A percentile compares a stretch with the other conserved stretches of the same genome.
Conservation (phyloP, 495 filamentous ascomycete species). For the Aspergillus affinis region DNA sequence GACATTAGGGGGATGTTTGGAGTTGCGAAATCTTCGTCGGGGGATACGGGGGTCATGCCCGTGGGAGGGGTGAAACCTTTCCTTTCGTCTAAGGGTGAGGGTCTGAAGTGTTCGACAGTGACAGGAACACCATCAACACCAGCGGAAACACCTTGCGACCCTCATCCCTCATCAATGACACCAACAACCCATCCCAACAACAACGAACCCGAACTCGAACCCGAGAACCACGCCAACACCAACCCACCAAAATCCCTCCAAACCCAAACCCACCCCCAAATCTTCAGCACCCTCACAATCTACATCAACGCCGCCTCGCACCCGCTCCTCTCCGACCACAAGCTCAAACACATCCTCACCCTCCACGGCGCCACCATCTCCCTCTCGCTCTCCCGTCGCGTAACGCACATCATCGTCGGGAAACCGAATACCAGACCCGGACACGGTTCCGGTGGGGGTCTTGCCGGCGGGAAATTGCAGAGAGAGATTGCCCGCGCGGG, state of each 20-base stretch:
- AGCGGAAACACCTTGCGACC: too few relatives aligned
- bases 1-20: constrained; percentile 44
- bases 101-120: too few relatives aligned
- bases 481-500: constrained; percentile 68
- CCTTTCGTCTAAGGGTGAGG: background rate
- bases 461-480: constrained; percentile 79
- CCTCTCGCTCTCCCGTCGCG: constrained; percentile 65
- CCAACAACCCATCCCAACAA: background rate
- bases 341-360: constrained; percentile 74
- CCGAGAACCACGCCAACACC: background rate
- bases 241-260: background rate
- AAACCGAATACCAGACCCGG: constrained; percentile 44
- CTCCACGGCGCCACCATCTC: constrained; percentile 70
- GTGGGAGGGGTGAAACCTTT: background rate
- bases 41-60: constrained; percentile 1
- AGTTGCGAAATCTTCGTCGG: constrained; percentile 27
- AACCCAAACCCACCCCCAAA: constrained; percentile 16
- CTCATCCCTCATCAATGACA: background rate
- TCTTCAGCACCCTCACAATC: constrained; percentile 69
- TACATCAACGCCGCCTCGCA: constrained; percentile 89
- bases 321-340: constrained; percentile 80
- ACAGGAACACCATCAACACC: too few relatives aligned
- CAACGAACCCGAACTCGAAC: background rate
- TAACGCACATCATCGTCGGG: constrained; percentile 87
- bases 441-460: constrained; percentile 63